Evolutionary conservation across 2,329 filamentous ascomycete genomes (phyloP), one percentile per base, ranked within the genome.

Genomic region (Zasmidium angulare): DNA sequence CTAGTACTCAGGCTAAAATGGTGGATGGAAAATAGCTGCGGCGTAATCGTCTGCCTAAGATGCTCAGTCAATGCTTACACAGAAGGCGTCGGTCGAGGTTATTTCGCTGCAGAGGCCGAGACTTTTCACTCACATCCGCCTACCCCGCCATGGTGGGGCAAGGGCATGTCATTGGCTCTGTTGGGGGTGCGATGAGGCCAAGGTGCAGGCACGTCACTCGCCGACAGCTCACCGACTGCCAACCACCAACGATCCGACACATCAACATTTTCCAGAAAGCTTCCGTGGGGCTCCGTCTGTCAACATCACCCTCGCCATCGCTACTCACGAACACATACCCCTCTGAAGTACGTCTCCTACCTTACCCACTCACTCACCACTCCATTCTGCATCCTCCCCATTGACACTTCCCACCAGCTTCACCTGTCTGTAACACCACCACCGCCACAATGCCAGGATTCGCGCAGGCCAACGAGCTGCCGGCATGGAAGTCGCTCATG

Each of bases 401-500:
- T 43, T 43, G 36, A 43, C 36, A 17, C 36, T 17, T 19, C 9
- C 36, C 36, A 4, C 36, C 36, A 43, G 36, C 36, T 19, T 17
- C 36, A 3, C 3, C 3, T 17, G 6, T 3, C n/a, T 43, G 36
- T 17, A 43, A 17, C 9, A 43, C 9, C 36, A 43, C 19, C 56
- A 58, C 53, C 61, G 56, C 55, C 64, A 70, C 49, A 43, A 84
- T 84, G 82, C 79, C 82, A 59, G 81, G 78, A 63, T 86, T 96
- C 86, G 84, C 90, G 69, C 92, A 96, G 81, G 89, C 93, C 69
- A 92, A 87, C 75, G 89, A 91, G 65, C 88, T 96, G 69, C 82
- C 87, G 70, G 88, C 91, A 74, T 99, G 95, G 64, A 85, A 89
- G 76, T 86, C 90, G 75, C 91, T 99, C 73, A 90, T 96, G 80